Base-by-base conservation (phyloP, 768 basidiomycete genomes). In the Chiua virens region DNA sequence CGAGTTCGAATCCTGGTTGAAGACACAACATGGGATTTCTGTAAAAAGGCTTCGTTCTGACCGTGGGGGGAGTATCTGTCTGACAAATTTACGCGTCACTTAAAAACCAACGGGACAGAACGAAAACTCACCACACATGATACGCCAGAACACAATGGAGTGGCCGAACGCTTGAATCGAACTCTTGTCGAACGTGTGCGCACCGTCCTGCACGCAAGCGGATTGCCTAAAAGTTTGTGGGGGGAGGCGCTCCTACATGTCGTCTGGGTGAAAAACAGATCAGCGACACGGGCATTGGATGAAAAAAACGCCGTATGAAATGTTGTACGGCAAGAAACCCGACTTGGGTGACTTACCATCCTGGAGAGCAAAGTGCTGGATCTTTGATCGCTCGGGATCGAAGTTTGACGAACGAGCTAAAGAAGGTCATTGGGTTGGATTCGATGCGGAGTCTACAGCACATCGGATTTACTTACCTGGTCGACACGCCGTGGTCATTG, bases 51-150 rank as follows among this genome's bases (percentile, higher is more conserved):
- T 60, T 1, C 20, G 39, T 3, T 54, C 52, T 0, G 55, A 59
- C 34, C 3, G 17, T 3, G 52, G 52, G 47, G 52, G 2, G 72
- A 81, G 46, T 79, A 75, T 42, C 50, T 71, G 45, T 30, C 41
- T 5, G 14, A 42, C 2, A 20, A 42, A 2, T 14, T 22, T 13
- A 47, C 14, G 40, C n/a, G 2, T 6, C 34, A 34, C 14, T 35
- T 23, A 15, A 23, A 23, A 23, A 23, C 23, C 4, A 23, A 23
- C 6, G 50, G 50, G 1, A 52, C 21, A 0, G 36, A 13, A 2
- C 0, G 20, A 1, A 34, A 45, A 14, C 42, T 54, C 17, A 54
- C 49, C 10, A 18, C 22, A 0, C 49, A 54, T 35, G 42, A 54
- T 5, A 47, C 7, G 11, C 49, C 38, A 1, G 40, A 54, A 18